Conservation (phyloP, 2,329 filamentous ascomycete species). For the Ceratocystis alfenasii region DNA sequence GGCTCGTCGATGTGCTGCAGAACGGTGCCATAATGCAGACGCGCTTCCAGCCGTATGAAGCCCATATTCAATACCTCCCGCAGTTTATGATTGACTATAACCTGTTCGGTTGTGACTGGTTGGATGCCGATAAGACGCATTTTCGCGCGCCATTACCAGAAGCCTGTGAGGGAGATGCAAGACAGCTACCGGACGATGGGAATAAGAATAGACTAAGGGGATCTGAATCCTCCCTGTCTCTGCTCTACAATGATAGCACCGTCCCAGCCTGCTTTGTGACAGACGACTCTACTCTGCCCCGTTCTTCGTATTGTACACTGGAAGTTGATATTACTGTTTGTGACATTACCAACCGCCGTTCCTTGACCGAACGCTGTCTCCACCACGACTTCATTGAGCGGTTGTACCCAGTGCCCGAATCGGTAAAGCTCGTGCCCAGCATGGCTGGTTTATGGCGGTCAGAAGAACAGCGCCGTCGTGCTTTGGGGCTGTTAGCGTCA, state of each 20-base stretch:
- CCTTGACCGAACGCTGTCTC: constrained; percentile 62
- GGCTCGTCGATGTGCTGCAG: constrained; percentile 72
- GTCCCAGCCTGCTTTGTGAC: constrained; percentile 28
- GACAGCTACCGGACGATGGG: constrained; percentile 33
- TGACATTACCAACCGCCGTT: constrained; percentile 70
- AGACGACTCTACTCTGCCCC: constrained; percentile 55
- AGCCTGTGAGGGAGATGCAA: constrained; percentile 34
- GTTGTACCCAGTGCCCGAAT: constrained; percentile 46
- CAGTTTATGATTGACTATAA: constrained; percentile 99
- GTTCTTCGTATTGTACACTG: constrained; percentile 75
- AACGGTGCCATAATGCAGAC: constrained; percentile 79
- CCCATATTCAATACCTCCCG: constrained; percentile 78
- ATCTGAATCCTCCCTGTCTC: constrained; percentile 44
- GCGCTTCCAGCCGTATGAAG: constrained; percentile 83
- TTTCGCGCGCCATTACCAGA: constrained; percentile 61
- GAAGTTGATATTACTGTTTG: constrained; percentile 85
- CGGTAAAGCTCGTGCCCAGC: constrained; percentile 78
- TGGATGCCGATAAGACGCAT: constrained; percentile 54
- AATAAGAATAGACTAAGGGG: constrained; percentile 65
- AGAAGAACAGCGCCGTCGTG: constrained; percentile 66
- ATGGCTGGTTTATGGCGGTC: constrained; percentile 91
- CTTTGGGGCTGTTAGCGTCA: constrained; percentile 25
- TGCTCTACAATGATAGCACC: constrained; percentile 39
- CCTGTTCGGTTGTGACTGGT: constrained; percentile 65
- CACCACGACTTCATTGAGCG: constrained; percentile 82